Evolutionary conservation across 257 asterid species (phyloP).

Genomic region (Salvia rosmarinus): DNA sequence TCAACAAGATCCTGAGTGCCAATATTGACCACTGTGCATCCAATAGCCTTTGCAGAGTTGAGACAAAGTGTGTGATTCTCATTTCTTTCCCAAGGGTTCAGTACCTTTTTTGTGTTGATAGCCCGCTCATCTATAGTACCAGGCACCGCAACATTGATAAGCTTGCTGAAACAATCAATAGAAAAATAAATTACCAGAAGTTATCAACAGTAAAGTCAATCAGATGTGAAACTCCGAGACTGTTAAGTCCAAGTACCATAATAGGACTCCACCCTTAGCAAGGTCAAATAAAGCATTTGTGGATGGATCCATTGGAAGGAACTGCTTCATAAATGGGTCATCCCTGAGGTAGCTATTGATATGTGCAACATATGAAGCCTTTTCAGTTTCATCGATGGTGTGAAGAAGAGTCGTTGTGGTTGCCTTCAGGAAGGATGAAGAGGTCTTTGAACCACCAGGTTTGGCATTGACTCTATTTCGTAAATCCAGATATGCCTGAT

Average conservation of each 20-base stretch:
- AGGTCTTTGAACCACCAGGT: slow-evolving; percentile 58
- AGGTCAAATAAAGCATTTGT: slow-evolving; percentile 79
- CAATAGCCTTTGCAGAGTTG: slow-evolving; percentile 98
- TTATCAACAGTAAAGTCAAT: slow-evolving; percentile 16
- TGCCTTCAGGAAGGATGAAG: slow-evolving; percentile 85
- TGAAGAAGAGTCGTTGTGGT: slow-evolving; percentile 90
- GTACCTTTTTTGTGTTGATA: slow-evolving; percentile 75
- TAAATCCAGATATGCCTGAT: slow-evolving; percentile 75
- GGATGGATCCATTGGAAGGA: slow-evolving; percentile 83
- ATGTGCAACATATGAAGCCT: slow-evolving; percentile 90
- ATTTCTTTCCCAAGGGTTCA: slow-evolving; percentile 98
- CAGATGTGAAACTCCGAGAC: slow-evolving; percentile 28
- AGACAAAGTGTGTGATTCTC: slow-evolving; percentile 95
- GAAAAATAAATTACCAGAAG: slow-evolving; percentile 19
- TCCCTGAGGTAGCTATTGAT: slow-evolving; percentile 95
- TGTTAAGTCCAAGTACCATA: slow-evolving; percentile 62
- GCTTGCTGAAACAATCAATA: slow-evolving; percentile 62
- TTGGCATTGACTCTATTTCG: slow-evolving; percentile 69
- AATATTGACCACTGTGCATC: slow-evolving; percentile 92
- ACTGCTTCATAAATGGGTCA: slow-evolving; percentile 87
- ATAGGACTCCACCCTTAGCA: slow-evolving; percentile 88
- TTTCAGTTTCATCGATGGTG: slow-evolving; percentile 81
- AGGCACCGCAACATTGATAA: slow-evolving; percentile 96
- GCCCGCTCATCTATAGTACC: slow-evolving; percentile 90
- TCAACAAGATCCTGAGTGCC: slow-evolving; percentile 93